phyloP scores from a whole-genome alignment of 129 eudicot genomes.

The Glebionis coronaria region DNA sequence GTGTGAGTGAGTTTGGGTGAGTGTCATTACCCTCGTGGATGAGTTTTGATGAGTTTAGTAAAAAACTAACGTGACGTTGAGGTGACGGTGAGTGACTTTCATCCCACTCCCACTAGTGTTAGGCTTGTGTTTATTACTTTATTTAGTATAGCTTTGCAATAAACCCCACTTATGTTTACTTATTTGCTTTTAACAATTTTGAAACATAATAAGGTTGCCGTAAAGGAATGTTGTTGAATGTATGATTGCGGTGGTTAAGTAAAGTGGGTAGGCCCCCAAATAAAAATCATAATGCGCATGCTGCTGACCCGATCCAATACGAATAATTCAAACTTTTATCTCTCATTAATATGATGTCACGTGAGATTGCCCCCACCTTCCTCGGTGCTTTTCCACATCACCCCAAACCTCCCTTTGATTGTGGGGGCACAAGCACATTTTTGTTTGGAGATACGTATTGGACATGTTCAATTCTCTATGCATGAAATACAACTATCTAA shows the following conservation, averaged over 20 bases:
- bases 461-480: constrained; percentile 17
- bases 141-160: too few relatives aligned
- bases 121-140: too few relatives aligned
- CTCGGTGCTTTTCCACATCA: constrained; percentile 33
- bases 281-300: constrained; percentile 25
- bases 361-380: constrained; percentile 28
- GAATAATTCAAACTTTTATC: constrained; percentile 27
- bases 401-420: background rate
- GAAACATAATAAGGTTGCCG: constrained; percentile 15
- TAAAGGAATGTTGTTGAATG: constrained; percentile 33
- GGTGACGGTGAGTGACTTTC: too few relatives aligned
- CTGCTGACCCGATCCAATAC: constrained; percentile 8
- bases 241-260: constrained; percentile 32
- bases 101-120: too few relatives aligned
- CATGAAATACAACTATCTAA: background rate
- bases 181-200: too few relatives aligned
- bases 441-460: constrained; percentile 9
- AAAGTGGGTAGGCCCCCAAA: constrained; percentile 22
- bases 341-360: constrained; percentile 30
- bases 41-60: too few relatives aligned
- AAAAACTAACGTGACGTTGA: too few relatives aligned
- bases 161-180: too few relatives aligned
- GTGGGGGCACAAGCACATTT: background rate
- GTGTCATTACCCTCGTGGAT: too few relatives aligned
- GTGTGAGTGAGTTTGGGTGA: too few relatives aligned